Conservation (phyloP, 1,139 yeast species). For the Yamadazyma kanchanaburiensis region DNA sequence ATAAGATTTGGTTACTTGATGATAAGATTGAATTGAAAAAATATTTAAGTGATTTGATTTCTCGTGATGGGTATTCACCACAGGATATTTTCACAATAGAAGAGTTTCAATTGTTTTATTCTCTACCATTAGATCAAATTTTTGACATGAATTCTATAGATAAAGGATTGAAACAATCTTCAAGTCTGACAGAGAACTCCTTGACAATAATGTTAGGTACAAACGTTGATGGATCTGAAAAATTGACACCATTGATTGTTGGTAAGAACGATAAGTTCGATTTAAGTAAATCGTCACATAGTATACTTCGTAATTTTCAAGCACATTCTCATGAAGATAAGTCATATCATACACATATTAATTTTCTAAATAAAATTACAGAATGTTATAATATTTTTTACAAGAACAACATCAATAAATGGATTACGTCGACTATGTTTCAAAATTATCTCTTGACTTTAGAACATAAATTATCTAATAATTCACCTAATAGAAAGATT, state of each 20-base stretch:
- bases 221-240: constrained; percentile 62
- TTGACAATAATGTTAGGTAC: constrained; percentile 62
- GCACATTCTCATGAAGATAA: constrained; percentile 12
- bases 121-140: constrained; percentile 60
- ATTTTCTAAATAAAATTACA: constrained; percentile 45
- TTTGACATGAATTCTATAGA: constrained; percentile 47
- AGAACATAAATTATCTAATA: constrained; percentile 50
- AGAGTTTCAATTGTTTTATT: constrained; percentile 59
- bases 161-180: constrained; percentile 42
- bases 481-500: constrained; percentile 43
- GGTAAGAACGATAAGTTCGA: constrained; percentile 61
- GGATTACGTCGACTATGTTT: constrained; percentile 65
- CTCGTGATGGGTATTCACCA: constrained; percentile 38
- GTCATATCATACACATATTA: constrained; percentile 11
- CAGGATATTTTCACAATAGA: constrained; percentile 58
- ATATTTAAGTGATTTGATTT: constrained; percentile 30
- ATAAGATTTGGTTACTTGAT: constrained; percentile 61
- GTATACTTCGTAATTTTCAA: constrained; percentile 27
- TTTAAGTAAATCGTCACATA: constrained; percentile 28
- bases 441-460: constrained; percentile 59
- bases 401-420: constrained; percentile 59
- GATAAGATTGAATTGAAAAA: constrained; percentile 46
- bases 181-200: constrained; percentile 50
- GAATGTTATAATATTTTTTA: constrained; percentile 51
- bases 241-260: constrained; percentile 56